Evolutionary conservation across 768 basidiomycete genomes (phyloP), one percentile per base, ranked within the genome.

Genomic region (Termitomyces eurrhizus): DNA sequence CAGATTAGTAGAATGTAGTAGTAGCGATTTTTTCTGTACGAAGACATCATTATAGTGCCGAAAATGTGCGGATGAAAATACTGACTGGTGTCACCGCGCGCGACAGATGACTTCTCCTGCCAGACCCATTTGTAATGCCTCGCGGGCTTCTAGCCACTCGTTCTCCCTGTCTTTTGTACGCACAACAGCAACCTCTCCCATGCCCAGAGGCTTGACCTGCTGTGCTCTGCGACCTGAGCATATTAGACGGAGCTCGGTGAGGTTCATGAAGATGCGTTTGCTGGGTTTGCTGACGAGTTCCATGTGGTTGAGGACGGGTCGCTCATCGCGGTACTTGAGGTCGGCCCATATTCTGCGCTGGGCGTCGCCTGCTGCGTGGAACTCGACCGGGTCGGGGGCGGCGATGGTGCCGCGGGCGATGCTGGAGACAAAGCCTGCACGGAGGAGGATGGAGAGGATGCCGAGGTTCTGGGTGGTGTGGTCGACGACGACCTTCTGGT

Each of bases 101-200:
- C 94, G 79, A 73, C 94, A 94, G 21, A 97, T 77, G 7, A 97
- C 85, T 75, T 98, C 96, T 6, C 96, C 96, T 2, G 84, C 78
- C 8, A 95, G 63, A 54, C 84, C 86, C 69, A 93, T 70, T 72
- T 85, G 78, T 68, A 96, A 73, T 6, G 96, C 96, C 73, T 99
- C 95, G 72, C 95, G 80, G 7, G 94, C 95, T 72, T 99, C 96
- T 67, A 97, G 65, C 87, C 92, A 98, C 69, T 89, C 87, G 62
- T 90, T 77, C 69, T 90, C 86, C 75, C 76, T 84, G 67, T 79
- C 81, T 65, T 79, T 80, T 53, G 90, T 93, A 73, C 78, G 82
- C 18, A 99, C 85, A 11, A 98, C 84, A 24, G 92, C 90, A 64
- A 98, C 85, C 77, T 99, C 97, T 18, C 97, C 95, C 80, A 98